phyloP scores from a whole-genome alignment of 345 rosid genomes.

The Pistacia atlantica region DNA sequence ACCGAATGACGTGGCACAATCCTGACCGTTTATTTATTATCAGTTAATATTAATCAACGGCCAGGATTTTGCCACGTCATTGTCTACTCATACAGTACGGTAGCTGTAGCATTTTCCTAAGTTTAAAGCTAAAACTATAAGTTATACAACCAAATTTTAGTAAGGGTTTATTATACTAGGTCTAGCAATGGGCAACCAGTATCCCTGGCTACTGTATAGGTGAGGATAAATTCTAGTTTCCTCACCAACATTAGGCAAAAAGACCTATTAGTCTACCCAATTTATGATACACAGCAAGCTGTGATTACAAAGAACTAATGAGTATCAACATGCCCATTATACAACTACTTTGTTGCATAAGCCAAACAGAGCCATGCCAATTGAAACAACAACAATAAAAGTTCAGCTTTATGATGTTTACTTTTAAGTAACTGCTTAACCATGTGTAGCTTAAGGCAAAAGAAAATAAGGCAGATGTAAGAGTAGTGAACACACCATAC shows the following conservation, averaged over 20 bases:
- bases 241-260: neutral
- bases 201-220: neutral
- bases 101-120: too few relatives aligned
- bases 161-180: constrained; percentile 13
- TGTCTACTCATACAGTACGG: too few relatives aligned
- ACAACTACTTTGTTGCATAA: neutral
- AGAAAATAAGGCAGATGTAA: neutral
- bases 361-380: neutral
- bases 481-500: neutral
- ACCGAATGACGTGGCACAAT: too few relatives aligned
- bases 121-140: constrained; percentile 8
- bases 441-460: neutral
- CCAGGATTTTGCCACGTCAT: too few relatives aligned
- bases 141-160: neutral
- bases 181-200: constrained; percentile 4
- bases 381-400: constrained; percentile 2
- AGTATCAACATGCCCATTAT: constrained; percentile 2
- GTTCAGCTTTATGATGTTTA: neutral
- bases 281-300: neutral
- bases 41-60: too few relatives aligned
- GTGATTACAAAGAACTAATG: constrained; percentile 4
- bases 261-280: constrained; percentile 8
- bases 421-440: neutral
- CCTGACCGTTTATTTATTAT: too few relatives aligned
- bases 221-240: neutral